A percentile compares a stretch with the other conserved stretches of the same genome.
These are phyloP conservation scores for Ophiocordyceps australis DNA, from an alignment of 2,329 filamentous ascomycete genomes.

Conservation along the genomic window DNA sequence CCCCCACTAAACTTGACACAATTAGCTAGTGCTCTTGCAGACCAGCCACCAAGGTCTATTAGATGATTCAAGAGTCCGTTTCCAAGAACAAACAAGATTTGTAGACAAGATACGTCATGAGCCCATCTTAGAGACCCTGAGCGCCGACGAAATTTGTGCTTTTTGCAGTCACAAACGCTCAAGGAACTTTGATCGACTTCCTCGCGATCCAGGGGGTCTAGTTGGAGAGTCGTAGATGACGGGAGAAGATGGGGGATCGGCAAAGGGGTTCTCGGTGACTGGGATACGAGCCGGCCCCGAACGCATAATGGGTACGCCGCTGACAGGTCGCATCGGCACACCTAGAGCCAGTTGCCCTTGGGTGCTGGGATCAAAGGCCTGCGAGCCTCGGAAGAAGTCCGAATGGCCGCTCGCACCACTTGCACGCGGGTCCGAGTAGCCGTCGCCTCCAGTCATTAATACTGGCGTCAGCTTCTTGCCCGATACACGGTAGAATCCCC, in stretches of 20 bases:
- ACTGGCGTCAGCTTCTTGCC: conserved; percentile 48
- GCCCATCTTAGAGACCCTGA: too few species aligned
- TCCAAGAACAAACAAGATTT: too few species aligned
- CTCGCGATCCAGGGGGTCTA: conserved; percentile 15
- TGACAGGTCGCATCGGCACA: conserved; percentile 39
- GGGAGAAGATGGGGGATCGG: conserved; percentile 10
- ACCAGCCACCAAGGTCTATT: too few species aligned
- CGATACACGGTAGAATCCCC: conserved; percentile 46
- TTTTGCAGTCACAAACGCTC: conserved; percentile 16
- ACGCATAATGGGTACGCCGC: conserved; percentile 40
- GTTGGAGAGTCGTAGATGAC: conserved; percentile 12
- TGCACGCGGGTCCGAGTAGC: conserved; percentile 32
- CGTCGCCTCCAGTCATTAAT: conserved; percentile 42
- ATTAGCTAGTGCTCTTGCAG: too few species aligned
- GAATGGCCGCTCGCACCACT: conserved; percentile 29
- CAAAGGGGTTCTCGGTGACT: conserved; percentile 34
- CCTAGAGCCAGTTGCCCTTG: conserved; percentile 21
- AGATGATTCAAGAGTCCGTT: too few species aligned
- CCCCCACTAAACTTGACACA: too few species aligned
- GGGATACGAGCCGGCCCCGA: conserved; percentile 49
- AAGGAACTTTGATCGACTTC: conserved; percentile 19
- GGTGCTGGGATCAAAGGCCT: conserved; percentile 19
- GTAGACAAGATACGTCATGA: too few species aligned
- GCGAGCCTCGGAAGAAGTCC: conserved; percentile 34
- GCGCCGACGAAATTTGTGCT: too few species aligned